phyloP scores from a whole-genome alignment of 2,329 filamentous ascomycete genomes.

The Cryphonectria carpinicola region DNA sequence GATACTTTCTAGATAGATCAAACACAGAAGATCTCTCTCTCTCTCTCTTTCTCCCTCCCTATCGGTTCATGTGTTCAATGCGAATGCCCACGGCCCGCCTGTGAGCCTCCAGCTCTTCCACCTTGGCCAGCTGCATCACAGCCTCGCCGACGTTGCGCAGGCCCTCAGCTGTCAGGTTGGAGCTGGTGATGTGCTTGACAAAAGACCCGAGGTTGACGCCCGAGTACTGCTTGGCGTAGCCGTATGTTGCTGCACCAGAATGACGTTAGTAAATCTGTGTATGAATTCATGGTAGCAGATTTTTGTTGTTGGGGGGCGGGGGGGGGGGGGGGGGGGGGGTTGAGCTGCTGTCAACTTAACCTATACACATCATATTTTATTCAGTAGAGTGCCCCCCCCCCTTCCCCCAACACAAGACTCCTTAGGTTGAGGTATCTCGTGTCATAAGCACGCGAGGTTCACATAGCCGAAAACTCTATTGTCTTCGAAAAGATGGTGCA shows the following conservation, averaged over 20 bases:
- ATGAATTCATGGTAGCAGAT: background rate
- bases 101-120: slow-evolving; percentile 95
- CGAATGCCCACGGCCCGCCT: slow-evolving; percentile 85
- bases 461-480: background rate
- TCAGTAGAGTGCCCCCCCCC: too few species aligned
- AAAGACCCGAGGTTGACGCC: slow-evolving; percentile 96
- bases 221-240: slow-evolving; percentile 97
- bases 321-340: too few species aligned
- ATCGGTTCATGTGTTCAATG: slow-evolving; percentile 50
- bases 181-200: slow-evolving; percentile 96
- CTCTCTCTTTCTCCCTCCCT: background rate
- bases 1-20: background rate
- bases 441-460: background rate
- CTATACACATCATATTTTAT: too few species aligned
- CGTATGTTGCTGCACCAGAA: slow-evolving; percentile 76
- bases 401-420: too few species aligned
- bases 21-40: background rate
- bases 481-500: background rate
- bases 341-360: background rate
- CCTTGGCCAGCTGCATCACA: slow-evolving; percentile 92
- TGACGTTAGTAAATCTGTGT: background rate
- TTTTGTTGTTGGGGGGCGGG: too few species aligned
- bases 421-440: background rate
- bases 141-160: slow-evolving; percentile 82
- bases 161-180: slow-evolving; percentile 84